Base-by-base conservation (phyloP, 345 rosid species). In the Schrenkiella parvula region DNA sequence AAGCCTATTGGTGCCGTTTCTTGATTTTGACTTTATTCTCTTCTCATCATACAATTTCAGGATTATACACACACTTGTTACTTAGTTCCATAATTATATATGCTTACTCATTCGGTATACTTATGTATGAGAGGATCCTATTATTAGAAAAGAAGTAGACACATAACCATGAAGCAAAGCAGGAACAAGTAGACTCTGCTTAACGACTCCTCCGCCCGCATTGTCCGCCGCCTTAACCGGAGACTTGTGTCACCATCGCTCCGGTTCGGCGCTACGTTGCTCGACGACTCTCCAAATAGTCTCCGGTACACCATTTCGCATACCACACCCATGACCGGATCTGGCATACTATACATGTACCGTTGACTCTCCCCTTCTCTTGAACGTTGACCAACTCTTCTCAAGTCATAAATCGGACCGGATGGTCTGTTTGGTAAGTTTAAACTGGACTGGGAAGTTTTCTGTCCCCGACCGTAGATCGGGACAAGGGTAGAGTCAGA, bases 401-500 rank as follows among this genome's bases (percentile, higher is more conserved):
- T 71, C 4, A 61, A 52, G 55, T 80, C 83, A 28, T 48, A 77
- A 58, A 87, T 89, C 1, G 89, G 75, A 22, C 80, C 31, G 4
- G 66, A 3, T 22, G 99, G 99, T 75, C 99, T 84, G 6, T 87
- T 88, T 3, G 99, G 99, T 59, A 91, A 77, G 47, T 22, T 51
- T 72, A 71, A 80, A 47, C 77, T 80, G 1, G 71, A 50, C 18
- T 17, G 56, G 1, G 81, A 26, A 47, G 78, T 84, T 50, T 74
- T 35, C 48, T 74, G 80, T 38, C 97, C 97, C 11, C 91, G 87
- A 22, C 96, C 97, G 25, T 95, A 95, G 66, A 95, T 92, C 3
- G 99, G 99, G 34, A 95, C 91, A 89, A 95, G 81, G 12, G 91
- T 80, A 48, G 89, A 72, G 58, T 88, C 87, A 3, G 95, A 88